phyloP scores from a whole-genome alignment of 306 rosid genomes.

The Glycyrrhiza uralensis region DNA sequence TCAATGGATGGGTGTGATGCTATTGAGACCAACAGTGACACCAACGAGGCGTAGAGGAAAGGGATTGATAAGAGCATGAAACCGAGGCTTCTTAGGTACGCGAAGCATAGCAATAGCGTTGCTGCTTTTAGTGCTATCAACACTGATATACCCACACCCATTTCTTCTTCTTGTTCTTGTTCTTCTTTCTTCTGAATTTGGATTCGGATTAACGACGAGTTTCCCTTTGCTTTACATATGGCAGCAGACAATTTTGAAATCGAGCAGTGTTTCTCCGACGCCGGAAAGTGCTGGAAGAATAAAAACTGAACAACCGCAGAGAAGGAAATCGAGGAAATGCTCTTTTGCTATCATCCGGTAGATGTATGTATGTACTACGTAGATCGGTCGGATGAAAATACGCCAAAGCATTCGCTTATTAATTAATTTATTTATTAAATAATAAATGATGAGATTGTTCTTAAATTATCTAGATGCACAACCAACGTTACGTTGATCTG shows the following conservation, averaged over 20 bases:
- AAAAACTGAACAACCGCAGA: not conserved
- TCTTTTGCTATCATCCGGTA: too few relatives aligned
- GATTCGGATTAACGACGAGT: not conserved
- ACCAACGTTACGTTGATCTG: too few relatives aligned
- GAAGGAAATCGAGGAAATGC: not conserved
- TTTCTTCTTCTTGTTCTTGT: too few relatives aligned
- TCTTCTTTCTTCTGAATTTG: not conserved
- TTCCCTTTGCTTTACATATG: not conserved
- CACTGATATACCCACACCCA: conserved; percentile 74
- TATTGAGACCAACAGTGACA: conserved; percentile 53
- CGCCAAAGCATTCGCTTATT: too few relatives aligned
- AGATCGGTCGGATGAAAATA: too few relatives aligned
- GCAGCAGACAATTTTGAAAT: not conserved
- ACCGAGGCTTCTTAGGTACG: conserved; percentile 41
- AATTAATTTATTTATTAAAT: too few relatives aligned
- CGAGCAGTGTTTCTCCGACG: not conserved
- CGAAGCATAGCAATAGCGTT: conserved; percentile 37
- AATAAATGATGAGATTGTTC: too few relatives aligned
- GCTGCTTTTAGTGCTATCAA: conserved; percentile 63
- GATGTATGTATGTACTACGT: too few relatives aligned
- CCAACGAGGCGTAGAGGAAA: conserved; percentile 62
- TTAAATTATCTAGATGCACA: too few relatives aligned
- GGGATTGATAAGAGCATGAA: conserved; percentile 50
- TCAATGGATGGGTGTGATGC: conserved; percentile 71
- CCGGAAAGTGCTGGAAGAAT: not conserved